Percentiles rank a stretch among this genome's conserved stretches.
phyloP scores from a whole-genome alignment of 1,284 basidiomycete species.

The Kwoniella shivajii region DNA sequence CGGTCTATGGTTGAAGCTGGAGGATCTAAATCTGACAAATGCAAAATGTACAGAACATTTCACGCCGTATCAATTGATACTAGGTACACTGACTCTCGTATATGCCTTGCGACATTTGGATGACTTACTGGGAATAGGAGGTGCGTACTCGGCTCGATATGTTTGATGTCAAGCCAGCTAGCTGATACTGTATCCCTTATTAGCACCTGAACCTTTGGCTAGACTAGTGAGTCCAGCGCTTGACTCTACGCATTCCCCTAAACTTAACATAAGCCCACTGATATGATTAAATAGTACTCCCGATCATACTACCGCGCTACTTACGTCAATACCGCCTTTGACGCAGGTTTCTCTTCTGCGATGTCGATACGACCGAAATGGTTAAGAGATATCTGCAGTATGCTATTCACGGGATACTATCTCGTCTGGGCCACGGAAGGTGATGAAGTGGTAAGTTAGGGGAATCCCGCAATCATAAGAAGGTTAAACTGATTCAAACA shows the following conservation, averaged over 20 bases:
- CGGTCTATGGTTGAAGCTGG: not conserved
- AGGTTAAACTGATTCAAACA: not conserved
- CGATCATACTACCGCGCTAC: conserved; percentile 95
- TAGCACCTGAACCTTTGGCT: conserved; percentile 91
- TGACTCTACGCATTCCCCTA: not conserved
- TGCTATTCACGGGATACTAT: conserved; percentile 87
- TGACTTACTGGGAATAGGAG: conserved; percentile 77
- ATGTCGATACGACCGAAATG: conserved; percentile 91
- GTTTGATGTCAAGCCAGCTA: not conserved
- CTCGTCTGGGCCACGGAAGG: conserved; percentile 90
- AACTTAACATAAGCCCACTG: not conserved
- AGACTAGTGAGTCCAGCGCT: conserved; percentile 65
- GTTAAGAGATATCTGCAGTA: conserved; percentile 80
- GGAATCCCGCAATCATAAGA: too few species aligned
- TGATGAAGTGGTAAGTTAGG: conserved; percentile 83
- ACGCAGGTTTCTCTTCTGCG: conserved; percentile 94
- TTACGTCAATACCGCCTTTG: conserved; percentile 91
- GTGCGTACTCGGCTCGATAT: conserved; percentile 57
- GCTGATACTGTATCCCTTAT: not conserved
- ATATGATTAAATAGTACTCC: conserved; percentile 67
- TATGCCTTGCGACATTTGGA: conserved; percentile 87
- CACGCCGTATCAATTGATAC: conserved; percentile 92
- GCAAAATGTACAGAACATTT: conserved; percentile 65
- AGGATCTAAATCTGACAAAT: not conserved
- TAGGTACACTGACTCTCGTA: conserved; percentile 78